Base-by-base conservation (phyloP, 1,139 yeast species). In the Pichia kudriavzevii region DNA sequence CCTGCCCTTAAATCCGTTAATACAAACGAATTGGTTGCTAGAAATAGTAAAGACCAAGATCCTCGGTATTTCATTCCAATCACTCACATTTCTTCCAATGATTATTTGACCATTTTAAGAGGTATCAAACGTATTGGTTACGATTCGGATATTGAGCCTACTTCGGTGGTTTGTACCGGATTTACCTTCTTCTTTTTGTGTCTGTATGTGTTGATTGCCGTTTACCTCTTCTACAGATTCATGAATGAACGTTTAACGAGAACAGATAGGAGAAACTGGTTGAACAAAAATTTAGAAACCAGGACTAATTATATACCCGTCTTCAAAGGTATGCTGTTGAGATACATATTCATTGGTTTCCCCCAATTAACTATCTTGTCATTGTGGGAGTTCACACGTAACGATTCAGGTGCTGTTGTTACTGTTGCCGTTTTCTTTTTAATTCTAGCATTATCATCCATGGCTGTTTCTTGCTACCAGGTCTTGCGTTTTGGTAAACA, bases 51-150 rank as follows among this genome's bases (percentile, higher is more conserved):
- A 3, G 40, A 40, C 32, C 24, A 23, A 14, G 19, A 40, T 22
- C 9, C 35, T 7, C 40, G 48, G 36, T 30, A 18, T 7, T 36
- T 40, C 9, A 42, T 42, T 25, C 45, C 45, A 21, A 22, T 56
- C 23, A 43, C 53, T 36, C 32, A 52, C 28, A 45, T 57, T 34
- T 31, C 46, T 29, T 52, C 58, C 22, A 52, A 50, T 28, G 33
- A 45, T 16, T 60, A 63, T 34, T 71, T 79, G 44, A 59, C 68
- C 38, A 75, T 81, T 30, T 67, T 79, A 41, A 69, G 93, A 64
- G 93, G 94, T 46, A 79, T 82, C 41, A 69, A 76, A 49, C 70
- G 93, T 63, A 66, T 81, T 36, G 91, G 85, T 2, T 79, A 64
- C 53, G 63, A 71, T 44, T 73, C 83, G 19, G 61, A 65, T 35